Conservation (phyloP, 2,329 filamentous ascomycete genomes). For the Arachnopeziza araneosa region DNA sequence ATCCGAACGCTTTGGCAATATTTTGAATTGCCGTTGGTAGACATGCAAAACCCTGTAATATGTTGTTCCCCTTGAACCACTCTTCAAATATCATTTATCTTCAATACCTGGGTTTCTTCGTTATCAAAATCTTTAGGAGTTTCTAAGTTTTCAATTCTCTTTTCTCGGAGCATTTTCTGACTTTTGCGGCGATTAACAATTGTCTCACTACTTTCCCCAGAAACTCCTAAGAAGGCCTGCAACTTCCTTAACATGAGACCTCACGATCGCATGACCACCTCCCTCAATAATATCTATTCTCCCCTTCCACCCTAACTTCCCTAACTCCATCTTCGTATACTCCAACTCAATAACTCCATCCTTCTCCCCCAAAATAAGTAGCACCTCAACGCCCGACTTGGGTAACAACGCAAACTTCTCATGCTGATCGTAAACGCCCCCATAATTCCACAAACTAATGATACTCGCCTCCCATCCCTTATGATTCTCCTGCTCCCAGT, state of each 20-base stretch:
- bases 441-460: constrained; percentile 42
- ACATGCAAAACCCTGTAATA: too few relatives aligned
- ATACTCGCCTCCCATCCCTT: constrained; percentile 41
- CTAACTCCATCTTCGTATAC: constrained; percentile 29
- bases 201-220: neutral
- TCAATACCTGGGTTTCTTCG: too few relatives aligned
- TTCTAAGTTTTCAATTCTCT: neutral
- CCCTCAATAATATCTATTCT: constrained; percentile 34
- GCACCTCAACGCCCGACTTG: constrained; percentile 19
- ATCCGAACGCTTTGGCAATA: constrained; percentile 44
- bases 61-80: too few relatives aligned
- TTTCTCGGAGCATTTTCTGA: neutral
- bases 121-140: too few relatives aligned
- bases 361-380: constrained; percentile 34
- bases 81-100: too few relatives aligned
- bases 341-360: constrained; percentile 25
- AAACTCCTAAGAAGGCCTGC: constrained; percentile 2
- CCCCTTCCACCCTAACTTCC: constrained; percentile 28
- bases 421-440: constrained; percentile 36
- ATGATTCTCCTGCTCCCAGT: constrained; percentile 44
- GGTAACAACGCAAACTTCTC: constrained; percentile 29
- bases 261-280: constrained; percentile 37
- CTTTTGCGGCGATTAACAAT: neutral
- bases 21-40: constrained; percentile 12
- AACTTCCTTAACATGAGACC: constrained; percentile 18